These are phyloP conservation scores for Cladophialophora bantiana DNA, from an alignment of 2,329 filamentous ascomycete genomes.

Conservation along the genomic window DNA sequence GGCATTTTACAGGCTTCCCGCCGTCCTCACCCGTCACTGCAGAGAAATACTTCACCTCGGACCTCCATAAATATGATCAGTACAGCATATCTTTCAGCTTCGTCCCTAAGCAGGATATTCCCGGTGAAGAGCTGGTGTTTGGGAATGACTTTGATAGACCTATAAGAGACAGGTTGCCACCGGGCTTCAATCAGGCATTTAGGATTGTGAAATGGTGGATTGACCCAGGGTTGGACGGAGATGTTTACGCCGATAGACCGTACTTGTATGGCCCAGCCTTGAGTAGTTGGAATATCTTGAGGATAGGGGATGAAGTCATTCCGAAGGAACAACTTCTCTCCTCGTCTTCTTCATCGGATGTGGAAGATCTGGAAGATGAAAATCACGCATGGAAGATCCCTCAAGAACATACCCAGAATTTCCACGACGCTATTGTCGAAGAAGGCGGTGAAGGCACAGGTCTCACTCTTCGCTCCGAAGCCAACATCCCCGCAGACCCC, in stretches of 20 bases:
- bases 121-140: constrained; percentile 79
- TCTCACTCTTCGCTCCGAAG: constrained; percentile 52
- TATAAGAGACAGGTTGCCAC: constrained; percentile 83
- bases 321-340: constrained; percentile 23
- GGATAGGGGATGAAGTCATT: constrained; percentile 55
- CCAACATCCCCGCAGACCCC: constrained; percentile 61
- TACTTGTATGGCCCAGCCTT: constrained; percentile 85
- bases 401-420: constrained; percentile 43
- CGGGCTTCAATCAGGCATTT: constrained; percentile 84
- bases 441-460: constrained; percentile 71
- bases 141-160: constrained; percentile 96
- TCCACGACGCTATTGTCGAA: constrained; percentile 64
- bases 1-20: constrained; percentile 73
- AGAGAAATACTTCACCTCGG: constrained; percentile 73
- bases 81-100: constrained; percentile 86
- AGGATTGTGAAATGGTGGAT: constrained; percentile 88
- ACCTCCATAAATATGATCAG: constrained; percentile 75
- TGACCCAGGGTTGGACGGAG: constrained; percentile 88
- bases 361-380: constrained; percentile 4
- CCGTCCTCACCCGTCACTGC: constrained; percentile 71
- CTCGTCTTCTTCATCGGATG: neutral
- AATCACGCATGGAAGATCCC: constrained; percentile 38
- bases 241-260: constrained; percentile 84
- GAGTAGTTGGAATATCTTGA: constrained; percentile 78
- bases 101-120: constrained; percentile 71